Base-by-base conservation (phyloP, 139 green algal genomes). In the Auxenochlorella protothecoides region DNA sequence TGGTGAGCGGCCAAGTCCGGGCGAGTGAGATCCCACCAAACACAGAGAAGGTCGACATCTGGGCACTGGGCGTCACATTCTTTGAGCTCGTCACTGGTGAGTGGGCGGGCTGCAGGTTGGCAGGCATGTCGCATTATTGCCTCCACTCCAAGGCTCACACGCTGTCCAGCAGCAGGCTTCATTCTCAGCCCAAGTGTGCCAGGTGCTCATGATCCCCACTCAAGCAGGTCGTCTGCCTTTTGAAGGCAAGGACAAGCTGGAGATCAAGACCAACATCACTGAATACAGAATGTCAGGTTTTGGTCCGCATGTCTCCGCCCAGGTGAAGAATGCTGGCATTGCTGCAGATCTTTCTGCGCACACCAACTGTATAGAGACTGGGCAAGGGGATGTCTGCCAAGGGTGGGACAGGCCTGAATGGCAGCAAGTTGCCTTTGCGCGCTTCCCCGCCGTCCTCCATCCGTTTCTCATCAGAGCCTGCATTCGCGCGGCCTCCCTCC, bases 71-170 rank as follows among this genome's bases (percentile, higher is more conserved):
- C 3, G 81, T 92, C 27, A 90, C 87, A 15, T 60, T 90, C 12
- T 92, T 83, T 65, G 87, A 92, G 79, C 84, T 92, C 59, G 79
- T 92, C 13, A 88, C 86, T 63, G 86, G 83, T 74, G 55, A n/a
- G 70, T 7, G 55, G n/a, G 52, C 7, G 44, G 16, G 70, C 53
- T 27, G 68, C 6, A 76, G 73, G 56, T 53, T 60, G 55, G 27
- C 13, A 66, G n/a, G 63, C 27, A n/a, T 52, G 15, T 16, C 8
- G 65, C 27, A 44, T 44, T 44, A 1, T 44, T 44, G 27, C 27
- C 27, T 44, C 27, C 27, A 44, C 5, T 59, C 15, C 15, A 56
- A 12, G 15, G 10, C 12, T 11, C n/a, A 60, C 9, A 6, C 6
- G n/a, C 64, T 57, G 6, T 59, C 15, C 55, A 61, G 59, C 63